A percentile compares a stretch with the other conserved stretches of the same genome.
phyloP scores from a whole-genome alignment of 2,329 filamentous ascomycete species.

The Alternaria brassicicola region DNA sequence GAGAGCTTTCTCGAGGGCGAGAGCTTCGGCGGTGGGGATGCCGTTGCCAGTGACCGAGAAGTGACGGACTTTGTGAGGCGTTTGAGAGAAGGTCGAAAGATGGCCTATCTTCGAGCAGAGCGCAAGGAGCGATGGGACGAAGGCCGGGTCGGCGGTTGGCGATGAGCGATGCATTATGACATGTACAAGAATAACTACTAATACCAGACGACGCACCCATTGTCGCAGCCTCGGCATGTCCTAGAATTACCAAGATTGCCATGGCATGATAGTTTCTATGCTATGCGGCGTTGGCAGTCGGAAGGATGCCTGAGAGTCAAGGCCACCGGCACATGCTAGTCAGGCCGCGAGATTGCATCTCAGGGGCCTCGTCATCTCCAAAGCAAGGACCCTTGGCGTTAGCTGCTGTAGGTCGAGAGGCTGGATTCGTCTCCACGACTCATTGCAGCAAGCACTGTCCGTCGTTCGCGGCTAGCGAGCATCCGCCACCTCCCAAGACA shows the following conservation, averaged over 20 bases:
- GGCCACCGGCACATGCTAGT: conserved; percentile 1
- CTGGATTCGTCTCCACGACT: conserved; percentile 10
- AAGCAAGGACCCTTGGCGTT: not conserved
- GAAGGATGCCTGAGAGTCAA: not conserved
- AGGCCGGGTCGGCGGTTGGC: conserved; percentile 91
- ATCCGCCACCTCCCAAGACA: not conserved
- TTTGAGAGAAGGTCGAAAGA: conserved; percentile 78
- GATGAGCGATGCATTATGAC: conserved; percentile 47
- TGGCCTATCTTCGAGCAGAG: conserved; percentile 81
- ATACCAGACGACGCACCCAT: not conserved
- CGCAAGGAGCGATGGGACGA: conserved; percentile 95
- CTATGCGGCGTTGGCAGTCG: conserved; percentile 4
- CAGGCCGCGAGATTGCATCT: conserved; percentile 1
- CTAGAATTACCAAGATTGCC: not conserved
- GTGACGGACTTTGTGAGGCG: conserved; percentile 81
- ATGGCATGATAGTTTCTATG: conserved; percentile 1
- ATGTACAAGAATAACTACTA: not conserved
- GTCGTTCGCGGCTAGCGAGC: conserved; percentile 9
- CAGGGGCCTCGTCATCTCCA: conserved; percentile 12
- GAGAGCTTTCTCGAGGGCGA: conserved; percentile 85
- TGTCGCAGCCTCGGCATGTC: not conserved
- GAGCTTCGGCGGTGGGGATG: conserved; percentile 49
- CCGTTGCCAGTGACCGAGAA: conserved; percentile 75
- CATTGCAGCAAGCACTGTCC: conserved; percentile 8
- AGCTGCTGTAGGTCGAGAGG: not conserved